Base-by-base conservation (phyloP, 2,329 filamentous ascomycete genomes). In the Aspergillus brunneoviolaceus region DNA sequence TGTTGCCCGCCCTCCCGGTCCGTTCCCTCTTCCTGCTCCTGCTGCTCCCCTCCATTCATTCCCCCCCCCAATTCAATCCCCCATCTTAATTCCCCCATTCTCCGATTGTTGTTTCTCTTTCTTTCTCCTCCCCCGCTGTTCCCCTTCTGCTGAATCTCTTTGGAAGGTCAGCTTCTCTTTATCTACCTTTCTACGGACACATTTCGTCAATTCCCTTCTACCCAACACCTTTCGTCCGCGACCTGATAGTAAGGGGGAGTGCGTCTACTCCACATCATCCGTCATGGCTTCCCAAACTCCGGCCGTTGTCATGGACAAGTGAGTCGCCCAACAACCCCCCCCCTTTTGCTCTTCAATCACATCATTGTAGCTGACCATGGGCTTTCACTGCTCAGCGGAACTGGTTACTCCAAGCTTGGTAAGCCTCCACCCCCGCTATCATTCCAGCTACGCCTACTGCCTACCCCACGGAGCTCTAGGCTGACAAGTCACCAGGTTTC, bases 271-370 rank as follows among this genome's bases (percentile, higher is more conserved):
- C 60, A 64, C 55, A 59, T 64, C 60, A 60, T 61, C 62, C 72
- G 76, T 72, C 65, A 99, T 99, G 95, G 94, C 95, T 76, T 90
- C 90, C 82, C 94, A 98, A 87, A 98, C 95, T 77, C 95, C 95
- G 73, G 95, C 95, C 91, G 95, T 99, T 97, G 95, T 99, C 92
- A 99, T 99, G 94, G 95, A 99, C 95, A 99, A 99, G 95, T 97
- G 89, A 81, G 92, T 85, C 67, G 62, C 48, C 42, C 42, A 50
- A 50, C 63, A 25, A 39, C 33, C 14, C 51, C n/a, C n/a, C 9
- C 27, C n/a, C 9, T 9, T 48, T 60, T 51, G 55, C 19, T 61
- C 51, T 51, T 25, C 27, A 29, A 35, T 58, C 54, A 33, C 66
- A 77, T 80, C 72, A 81, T 60, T 63, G 55, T 56, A 33, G 69